Conservation (phyloP, 176 grass and related monocot species). For the Oryza coarctata region DNA sequence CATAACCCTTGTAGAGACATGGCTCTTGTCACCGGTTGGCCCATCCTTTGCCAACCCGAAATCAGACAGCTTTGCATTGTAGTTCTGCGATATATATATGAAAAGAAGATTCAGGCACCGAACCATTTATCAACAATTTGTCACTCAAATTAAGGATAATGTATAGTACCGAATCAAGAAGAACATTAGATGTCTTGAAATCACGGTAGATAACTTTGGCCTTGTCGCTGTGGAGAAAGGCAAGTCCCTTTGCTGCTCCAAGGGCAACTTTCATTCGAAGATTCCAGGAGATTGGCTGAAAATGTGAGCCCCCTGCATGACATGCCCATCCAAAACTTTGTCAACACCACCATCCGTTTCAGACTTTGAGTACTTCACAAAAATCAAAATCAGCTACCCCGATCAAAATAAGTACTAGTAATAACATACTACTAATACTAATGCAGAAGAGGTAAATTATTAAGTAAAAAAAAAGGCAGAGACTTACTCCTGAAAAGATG, state of each 20-base stretch:
- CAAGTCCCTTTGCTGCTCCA: constrained; percentile 83
- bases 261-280: constrained; percentile 79
- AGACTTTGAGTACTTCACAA: not conserved
- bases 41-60: constrained; percentile 88
- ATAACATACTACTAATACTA: too few species aligned
- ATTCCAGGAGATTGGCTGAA: constrained; percentile 87
- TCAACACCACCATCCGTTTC: constrained; percentile 17
- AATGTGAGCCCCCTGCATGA: constrained; percentile 54
- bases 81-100: constrained; percentile 48
- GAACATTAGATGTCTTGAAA: constrained; percentile 88
- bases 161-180: constrained; percentile 62
- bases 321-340: not conserved
- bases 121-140: not conserved
- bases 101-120: not conserved
- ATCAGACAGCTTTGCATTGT: constrained; percentile 81
- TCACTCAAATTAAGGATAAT: not conserved
- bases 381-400: not conserved
- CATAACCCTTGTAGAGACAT: constrained; percentile 89
- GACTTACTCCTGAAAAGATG: constrained; percentile 79
- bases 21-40: constrained; percentile 77
- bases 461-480: too few species aligned
- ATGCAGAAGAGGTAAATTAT: too few species aligned
- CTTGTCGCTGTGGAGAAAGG: constrained; percentile 80
- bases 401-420: too few species aligned
- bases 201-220: constrained; percentile 89